Base-by-base conservation (phyloP, 306 rosid species). In the Astragalus membranaceus region DNA sequence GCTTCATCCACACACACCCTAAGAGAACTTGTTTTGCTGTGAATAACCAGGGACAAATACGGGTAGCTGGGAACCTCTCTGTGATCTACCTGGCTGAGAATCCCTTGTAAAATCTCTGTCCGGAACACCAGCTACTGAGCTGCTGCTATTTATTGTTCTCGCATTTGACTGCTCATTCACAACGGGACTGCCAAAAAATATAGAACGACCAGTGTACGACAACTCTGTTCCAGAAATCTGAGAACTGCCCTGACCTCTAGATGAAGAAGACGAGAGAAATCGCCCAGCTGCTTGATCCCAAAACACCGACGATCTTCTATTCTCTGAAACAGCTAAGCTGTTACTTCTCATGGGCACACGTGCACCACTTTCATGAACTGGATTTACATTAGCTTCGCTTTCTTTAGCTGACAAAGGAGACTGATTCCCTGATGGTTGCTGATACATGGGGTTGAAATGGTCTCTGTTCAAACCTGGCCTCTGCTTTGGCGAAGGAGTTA, bases 251-350 rank as follows among this genome's bases (percentile, higher is more conserved):
- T 61, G 70, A 35, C 62, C 77, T 69, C 84, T 82, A 11, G 92
- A 81, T 8, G 96, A 77, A 8, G 86, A 72, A 8, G 86, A 72
- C 7, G 91, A 83, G 41, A 88, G 88, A 71, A 81, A 90, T 12
- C 92, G 95, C 8, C 95, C 96, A 0, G 95, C 96, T 68, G 80
- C 95, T 72, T 79, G 95, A 83, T 88, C 92, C 96, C 96, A 90
- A 69, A 79, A 80, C 41, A 88, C 94, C 0, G 88, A 82, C 1
- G 93, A 75, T 73, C 87, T 79, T 46, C 47, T 64, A 51, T 80
- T 81, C 48, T 82, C 89, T 53, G 78, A 49, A 68, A 42, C 56
- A 67, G 76, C 69, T 39, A 68, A 55, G 79, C 32, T 64, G 76
- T 75, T 82, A 44, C 72, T 82, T 83, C 83, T 84, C 69, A 66